Base-by-base conservation (phyloP, 805 yeast genomes). In the Kregervanrija fluxuum region DNA sequence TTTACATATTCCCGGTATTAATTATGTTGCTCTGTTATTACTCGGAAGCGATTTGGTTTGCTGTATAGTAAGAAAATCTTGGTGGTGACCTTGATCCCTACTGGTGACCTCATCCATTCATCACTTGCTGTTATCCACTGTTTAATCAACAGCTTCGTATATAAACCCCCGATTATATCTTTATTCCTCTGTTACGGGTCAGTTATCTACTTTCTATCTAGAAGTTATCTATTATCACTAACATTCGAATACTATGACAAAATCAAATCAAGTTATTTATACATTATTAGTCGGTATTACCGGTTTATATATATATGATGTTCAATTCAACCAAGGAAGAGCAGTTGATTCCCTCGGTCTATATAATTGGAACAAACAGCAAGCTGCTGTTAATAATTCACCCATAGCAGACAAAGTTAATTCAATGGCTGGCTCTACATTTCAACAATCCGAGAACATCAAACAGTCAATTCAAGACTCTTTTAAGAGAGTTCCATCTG, bases 281-380 rank as follows among this genome's bases (percentile, higher is more conserved):
- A 28, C 46, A 38, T 30, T 42, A 10, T 59, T 56, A 12, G 53
- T 61, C 11, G 62, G 62, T 17, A 51, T 56, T 8, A 55, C 63
- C 9, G 61, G 62, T 33, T 41, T 52, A 5, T 60, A 59, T 43
- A 46, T 59, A 34, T 52, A 57, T 32, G 61, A 59, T 48, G 61
- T 56, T 16, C 59, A 59, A 34, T 42, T 32, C 41, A 53, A 59
- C 37, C 54, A 57, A 16, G 61, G 64, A 6, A 32, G 40, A 6
- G 40, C 42, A 8, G 43, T 39, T 12, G 46, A 43, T 22, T 16
- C 39, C 10, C 31, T 43, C 5, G 46, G 46, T 11, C 34, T 43
- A 14, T 43, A 43, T 22, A 43, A 43, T 14, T 43, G 46, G 46
- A 39, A 43, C 31, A 38, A 33, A 17, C 13, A 49, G 46, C 35